phyloP scores from a whole-genome alignment of 1,284 basidiomycete genomes.

The Fomitopsis schrenkii region DNA sequence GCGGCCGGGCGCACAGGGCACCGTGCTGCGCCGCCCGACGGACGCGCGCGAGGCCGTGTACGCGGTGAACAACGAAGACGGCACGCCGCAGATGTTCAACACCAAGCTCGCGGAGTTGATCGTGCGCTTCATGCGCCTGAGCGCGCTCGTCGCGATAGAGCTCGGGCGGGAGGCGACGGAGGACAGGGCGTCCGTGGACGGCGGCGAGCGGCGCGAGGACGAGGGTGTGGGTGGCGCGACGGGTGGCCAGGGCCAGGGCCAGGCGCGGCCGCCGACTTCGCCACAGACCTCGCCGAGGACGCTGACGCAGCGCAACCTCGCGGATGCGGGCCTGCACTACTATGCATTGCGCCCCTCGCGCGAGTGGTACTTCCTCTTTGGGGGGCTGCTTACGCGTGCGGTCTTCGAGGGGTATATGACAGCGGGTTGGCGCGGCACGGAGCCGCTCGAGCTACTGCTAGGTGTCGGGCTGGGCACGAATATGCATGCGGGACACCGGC shows the following conservation, averaged over 20 bases:
- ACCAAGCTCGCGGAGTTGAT: constrained; percentile 67
- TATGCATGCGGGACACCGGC: background rate
- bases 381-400: constrained; percentile 71
- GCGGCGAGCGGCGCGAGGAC: constrained; percentile 26
- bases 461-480: constrained; percentile 64
- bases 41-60: constrained; percentile 8
- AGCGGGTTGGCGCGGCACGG: constrained; percentile 70
- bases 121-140: constrained; percentile 67
- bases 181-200: constrained; percentile 28
- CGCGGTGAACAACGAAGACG: constrained; percentile 12
- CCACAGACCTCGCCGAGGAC: constrained; percentile 22
- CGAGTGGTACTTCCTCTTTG: constrained; percentile 78
- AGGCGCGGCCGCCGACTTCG: constrained; percentile 12
- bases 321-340: constrained; percentile 30
- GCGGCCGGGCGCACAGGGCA: constrained; percentile 48
- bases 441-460: constrained; percentile 68
- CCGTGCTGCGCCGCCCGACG: constrained; percentile 45
- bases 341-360: constrained; percentile 59
- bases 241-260: background rate
- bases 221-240: background rate
- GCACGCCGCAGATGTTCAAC: constrained; percentile 39
- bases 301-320: constrained; percentile 18
- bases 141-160: constrained; percentile 70
- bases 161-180: constrained; percentile 55
- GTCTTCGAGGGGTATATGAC: constrained; percentile 79